Evolutionary conservation across 768 basidiomycete genomes (phyloP), one percentile per base, ranked within the genome.

Genomic region (Trametopsis cervina): DNA sequence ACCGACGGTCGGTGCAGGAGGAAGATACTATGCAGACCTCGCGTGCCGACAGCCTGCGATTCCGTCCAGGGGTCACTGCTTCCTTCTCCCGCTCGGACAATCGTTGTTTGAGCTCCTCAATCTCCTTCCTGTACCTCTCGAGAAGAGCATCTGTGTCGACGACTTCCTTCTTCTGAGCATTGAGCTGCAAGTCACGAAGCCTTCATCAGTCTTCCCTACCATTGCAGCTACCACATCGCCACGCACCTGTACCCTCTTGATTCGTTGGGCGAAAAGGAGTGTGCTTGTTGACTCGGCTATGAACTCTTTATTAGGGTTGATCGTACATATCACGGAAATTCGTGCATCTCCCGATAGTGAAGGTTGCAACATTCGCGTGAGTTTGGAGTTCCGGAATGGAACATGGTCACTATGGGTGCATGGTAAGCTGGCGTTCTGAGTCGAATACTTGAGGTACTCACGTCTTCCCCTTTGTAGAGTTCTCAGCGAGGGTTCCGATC

Each of bases 321-420:
- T 78, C 0, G 95, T 98, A 64, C 94, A 96, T 44, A 98, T 85
- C 13, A 99, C 94, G 36, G 89, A 92, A 45, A 99, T 94, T 6
- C 92, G 82, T 18, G 95, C 94, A 62, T 98, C 91, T 1, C 95
- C 95, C 0, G 92, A 88, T 1, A 99, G 73, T 0, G 93, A 97
- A 1, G 95, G 93, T 64, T 97, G 94, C 4, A 98, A 77, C 65
- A 98, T 80, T 20, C 92, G 82, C 13, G 93, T 96, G 9, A 98
- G 76, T 65, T 98, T 98, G 37, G 89, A 92, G 62, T 97, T 96
- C 17, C 95, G 83, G 68, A 85, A 98, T 2, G 94, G 94, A 12
- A 98, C 83, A 61, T 97, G 92, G 61, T 92, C 89, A 46, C 83
- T 84, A 56, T 10, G 27, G n/a, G 21, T 13, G 38, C 33, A 46